phyloP scores from a whole-genome alignment of 2,329 filamentous ascomycete species.

The Aureobasidium lini region DNA sequence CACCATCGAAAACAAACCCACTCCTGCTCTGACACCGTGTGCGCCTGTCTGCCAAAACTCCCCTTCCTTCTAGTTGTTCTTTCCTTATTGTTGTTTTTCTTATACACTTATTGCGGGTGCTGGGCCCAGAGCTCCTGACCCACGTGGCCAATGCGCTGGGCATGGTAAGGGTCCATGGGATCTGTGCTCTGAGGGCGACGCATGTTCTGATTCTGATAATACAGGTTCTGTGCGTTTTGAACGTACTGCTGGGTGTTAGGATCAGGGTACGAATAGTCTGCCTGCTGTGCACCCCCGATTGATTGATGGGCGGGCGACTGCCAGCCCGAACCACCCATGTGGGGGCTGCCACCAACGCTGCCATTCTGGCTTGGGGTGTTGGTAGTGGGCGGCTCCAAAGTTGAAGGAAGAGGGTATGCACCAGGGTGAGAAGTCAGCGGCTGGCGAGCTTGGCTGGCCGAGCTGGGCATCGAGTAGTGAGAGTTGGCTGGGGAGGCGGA shows the following conservation, averaged over 20 bases:
- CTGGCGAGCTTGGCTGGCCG: slow-evolving; percentile 39
- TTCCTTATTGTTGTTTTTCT: not conserved
- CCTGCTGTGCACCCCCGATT: slow-evolving; percentile 56
- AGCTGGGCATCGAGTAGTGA: slow-evolving; percentile 53
- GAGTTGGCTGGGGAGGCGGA: slow-evolving; percentile 56
- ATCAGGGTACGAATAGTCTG: slow-evolving; percentile 79
- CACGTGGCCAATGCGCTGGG: slow-evolving; percentile 51
- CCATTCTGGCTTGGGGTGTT: slow-evolving; percentile 67
- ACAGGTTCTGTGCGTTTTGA: slow-evolving; percentile 59
- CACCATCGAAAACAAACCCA: not conserved
- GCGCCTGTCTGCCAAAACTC: slow-evolving; percentile 1
- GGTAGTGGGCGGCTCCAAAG: slow-evolving; percentile 70
- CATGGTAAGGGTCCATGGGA: slow-evolving; percentile 49
- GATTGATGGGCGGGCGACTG: slow-evolving; percentile 72
- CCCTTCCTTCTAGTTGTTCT: not conserved
- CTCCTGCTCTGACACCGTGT: not conserved
- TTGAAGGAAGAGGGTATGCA: slow-evolving; percentile 51
- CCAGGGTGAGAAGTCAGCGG: slow-evolving; percentile 78
- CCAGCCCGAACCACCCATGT: slow-evolving; percentile 76
- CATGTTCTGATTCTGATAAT: slow-evolving; percentile 62
- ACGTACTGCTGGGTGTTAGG: slow-evolving; percentile 43
- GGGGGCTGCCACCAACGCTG: slow-evolving; percentile 76
- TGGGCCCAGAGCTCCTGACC: slow-evolving; percentile 50
- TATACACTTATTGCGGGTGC: slow-evolving; percentile 25
- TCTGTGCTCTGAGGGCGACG: slow-evolving; percentile 68